Base-by-base conservation (phyloP, 805 yeast genomes). In the Sugiyamaella boreocaroliniensis region DNA sequence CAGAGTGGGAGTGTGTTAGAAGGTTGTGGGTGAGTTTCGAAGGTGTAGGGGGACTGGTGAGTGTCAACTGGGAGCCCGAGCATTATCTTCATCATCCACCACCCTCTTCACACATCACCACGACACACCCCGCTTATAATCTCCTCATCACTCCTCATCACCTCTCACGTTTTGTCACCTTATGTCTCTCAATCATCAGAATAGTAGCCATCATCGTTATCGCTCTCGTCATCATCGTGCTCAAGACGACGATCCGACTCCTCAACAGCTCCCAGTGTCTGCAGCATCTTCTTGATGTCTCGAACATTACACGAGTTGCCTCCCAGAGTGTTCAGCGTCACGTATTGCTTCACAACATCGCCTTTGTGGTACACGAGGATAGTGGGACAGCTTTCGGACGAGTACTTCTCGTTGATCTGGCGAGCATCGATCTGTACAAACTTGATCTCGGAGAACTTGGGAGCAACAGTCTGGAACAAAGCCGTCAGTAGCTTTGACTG, bases 381-480 rank as follows among this genome's bases (percentile, higher is more conserved):
- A 0, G 99, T 93, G 1, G 99, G 99, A 61, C 96, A 86, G 72
- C 88, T 90, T 32, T 77, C 67, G 22, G 87, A 92, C 1, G 99
- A 97, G 67, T 90, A 93, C 64, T 84, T 83, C 63, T 92, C 98
- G 58, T 90, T 85, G 49, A 97, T 96, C 68, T 97, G 81, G 54
- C 80, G 76, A 20, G 87, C 96, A n/a, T 86, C 84, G 47, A 93
- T 93, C 61, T 93, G 97, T 43, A 89, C 92, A 65, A 93, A 86
- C 68, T 93, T 93, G 60, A 92, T 70, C 63, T 93, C 96, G 19
- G 80, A 78, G 66, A 80, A 92, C 62, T 80, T 84, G 1, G 70
- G 64, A 0, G 98, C 93, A 14, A 81, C 65, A 14, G 75, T 69
- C 10, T 65, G 63, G 58, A 86, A 74, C n/a, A 88, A 63, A 2